phyloP scores from a whole-genome alignment of 306 rosid genomes.

The Corylus avellana region DNA sequence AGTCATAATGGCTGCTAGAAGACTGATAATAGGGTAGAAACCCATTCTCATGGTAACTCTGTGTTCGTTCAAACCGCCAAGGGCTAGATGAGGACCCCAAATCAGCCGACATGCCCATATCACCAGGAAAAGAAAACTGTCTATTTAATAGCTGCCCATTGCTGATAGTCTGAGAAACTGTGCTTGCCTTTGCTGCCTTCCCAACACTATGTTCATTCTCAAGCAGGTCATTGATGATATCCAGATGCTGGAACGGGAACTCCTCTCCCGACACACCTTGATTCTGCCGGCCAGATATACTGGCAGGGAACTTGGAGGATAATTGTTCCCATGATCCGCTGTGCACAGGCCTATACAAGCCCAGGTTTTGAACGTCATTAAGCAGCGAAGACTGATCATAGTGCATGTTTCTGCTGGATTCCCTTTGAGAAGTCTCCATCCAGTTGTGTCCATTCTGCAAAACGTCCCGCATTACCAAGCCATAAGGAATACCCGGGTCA shows the following conservation, averaged over 20 bases:
- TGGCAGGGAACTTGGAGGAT: slow-evolving; percentile 47
- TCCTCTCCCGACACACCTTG: slow-evolving; percentile 79
- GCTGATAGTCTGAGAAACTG: slow-evolving; percentile 42
- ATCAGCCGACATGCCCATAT: slow-evolving; percentile 51
- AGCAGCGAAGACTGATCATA: slow-evolving; percentile 50
- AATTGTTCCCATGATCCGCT: slow-evolving; percentile 52
- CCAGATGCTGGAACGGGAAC: slow-evolving; percentile 97
- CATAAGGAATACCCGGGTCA: slow-evolving; percentile 56
- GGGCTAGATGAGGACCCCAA: slow-evolving; percentile 68
- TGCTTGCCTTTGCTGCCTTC: slow-evolving; percentile 31
- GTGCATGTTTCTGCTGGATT: slow-evolving; percentile 51
- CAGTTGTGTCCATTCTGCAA: slow-evolving; percentile 69
- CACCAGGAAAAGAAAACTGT: slow-evolving; percentile 79
- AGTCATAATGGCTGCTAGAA: slow-evolving; percentile 53
- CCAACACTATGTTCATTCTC: slow-evolving; percentile 72
- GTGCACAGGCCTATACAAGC: slow-evolving; percentile 53
- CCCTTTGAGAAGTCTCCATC: slow-evolving; percentile 65
- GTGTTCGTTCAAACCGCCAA: slow-evolving; percentile 85
- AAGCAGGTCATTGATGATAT: slow-evolving; percentile 92
- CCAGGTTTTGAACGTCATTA: slow-evolving; percentile 55
- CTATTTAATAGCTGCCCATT: slow-evolving; percentile 59
- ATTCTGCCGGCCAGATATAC: slow-evolving; percentile 67
- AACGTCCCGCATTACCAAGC: slow-evolving; percentile 52
- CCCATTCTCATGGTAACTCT: slow-evolving; percentile 71
- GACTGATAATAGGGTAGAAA: slow-evolving; percentile 55